Evolutionary conservation across 192 early-diverging fungal species (phyloP).

Genomic region (Backusella australiensis): DNA sequence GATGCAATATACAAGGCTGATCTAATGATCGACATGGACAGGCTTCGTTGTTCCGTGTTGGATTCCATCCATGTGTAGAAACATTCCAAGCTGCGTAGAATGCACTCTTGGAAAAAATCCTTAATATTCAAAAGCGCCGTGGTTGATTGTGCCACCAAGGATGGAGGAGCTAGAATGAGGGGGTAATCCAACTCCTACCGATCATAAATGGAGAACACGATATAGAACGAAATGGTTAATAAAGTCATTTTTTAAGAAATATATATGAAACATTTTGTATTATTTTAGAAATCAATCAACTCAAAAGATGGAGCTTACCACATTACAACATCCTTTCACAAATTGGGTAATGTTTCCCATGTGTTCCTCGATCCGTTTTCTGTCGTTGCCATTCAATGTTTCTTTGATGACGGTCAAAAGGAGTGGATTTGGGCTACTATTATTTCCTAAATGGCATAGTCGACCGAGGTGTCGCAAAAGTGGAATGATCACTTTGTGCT

Average conservation of each 20-base stretch:
- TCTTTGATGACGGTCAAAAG: not conserved
- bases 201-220: not conserved
- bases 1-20: not conserved
- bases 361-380: not conserved
- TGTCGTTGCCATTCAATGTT: not conserved
- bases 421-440: not conserved
- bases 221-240: not conserved
- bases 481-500: slow-evolving; percentile 6
- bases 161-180: not conserved
- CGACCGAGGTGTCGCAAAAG: not conserved
- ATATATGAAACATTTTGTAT: not conserved
- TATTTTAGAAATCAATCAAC: not conserved
- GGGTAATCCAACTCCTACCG: slow-evolving; percentile 7
- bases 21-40: not conserved
- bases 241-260: not conserved
- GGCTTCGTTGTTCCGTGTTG: not conserved
- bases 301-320: not conserved
- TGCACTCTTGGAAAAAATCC: not conserved
- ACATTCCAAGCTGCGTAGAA: not conserved
- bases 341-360: not conserved
- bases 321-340: not conserved
- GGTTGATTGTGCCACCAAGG: not conserved
- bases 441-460: not conserved
- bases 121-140: not conserved
- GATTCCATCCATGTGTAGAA: not conserved